Base-by-base conservation (phyloP, 163 green algal genomes). In the Prototheca cutis region DNA sequence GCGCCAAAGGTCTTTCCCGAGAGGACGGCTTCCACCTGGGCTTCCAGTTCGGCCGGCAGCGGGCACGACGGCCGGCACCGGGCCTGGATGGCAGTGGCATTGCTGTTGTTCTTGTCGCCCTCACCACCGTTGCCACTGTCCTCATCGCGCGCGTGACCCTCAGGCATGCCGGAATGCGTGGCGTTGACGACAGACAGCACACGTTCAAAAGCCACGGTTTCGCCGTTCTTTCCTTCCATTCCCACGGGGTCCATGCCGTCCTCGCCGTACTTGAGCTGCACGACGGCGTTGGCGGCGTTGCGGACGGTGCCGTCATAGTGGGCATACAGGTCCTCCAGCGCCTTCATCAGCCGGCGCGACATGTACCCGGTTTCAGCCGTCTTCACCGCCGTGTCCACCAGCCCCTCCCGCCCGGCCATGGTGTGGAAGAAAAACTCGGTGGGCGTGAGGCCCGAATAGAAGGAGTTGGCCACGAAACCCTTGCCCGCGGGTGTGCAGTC, bases 381-480 rank as follows among this genome's bases (percentile, higher is more conserved):
- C 78, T 95, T 94, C 40, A 95, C 88, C 6, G 87, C 87, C 5
- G 88, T 95, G 75, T 95, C 88, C 64, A 95, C 89, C 55, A 95
- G 74, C 2, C 88, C 88, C 75, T 94, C 88, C 2, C 88, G 70
- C 2, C 91, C 92, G 2, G 78, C 89, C 92, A 99, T 99, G 53
- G 92, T 95, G 81, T 97, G 90, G 77, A 99, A 99, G 78, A 96
- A 98, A 63, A 97, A 99, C 80, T 99, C 92, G 3, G 83, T 91
- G 32, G 90, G 81, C 24, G 62, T 81, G n/a, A 79, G 60, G 39
- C 72, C 68, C 33, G 63, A 72, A 76, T 90, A 97, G 80, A 98
- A 98, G 25, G 74, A 89, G 73, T 89, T 90, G 48, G 84, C 88
- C 34, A 98, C 90, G 73, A 98, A 98, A 45, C 92, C 92, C 66